A percentile compares a stretch with the other conserved stretches of the same genome.
Conservation (phyloP, 768 basidiomycete species). For the Dentipellis fragilis region DNA sequence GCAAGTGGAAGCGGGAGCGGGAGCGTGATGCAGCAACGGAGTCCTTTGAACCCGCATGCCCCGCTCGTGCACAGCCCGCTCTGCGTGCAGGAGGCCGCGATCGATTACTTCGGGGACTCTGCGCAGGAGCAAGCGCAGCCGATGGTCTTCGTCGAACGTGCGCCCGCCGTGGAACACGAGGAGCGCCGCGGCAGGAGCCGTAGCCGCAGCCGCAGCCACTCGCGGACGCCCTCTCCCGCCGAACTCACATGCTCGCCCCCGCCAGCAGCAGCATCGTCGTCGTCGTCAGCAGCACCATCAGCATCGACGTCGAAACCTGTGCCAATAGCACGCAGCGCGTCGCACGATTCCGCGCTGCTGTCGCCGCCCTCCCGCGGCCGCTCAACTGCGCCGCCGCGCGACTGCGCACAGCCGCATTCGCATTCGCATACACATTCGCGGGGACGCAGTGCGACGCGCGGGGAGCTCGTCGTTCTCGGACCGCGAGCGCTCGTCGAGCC, state of each 20-base stretch:
- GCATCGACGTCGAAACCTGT: conserved; percentile 7
- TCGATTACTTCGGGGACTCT: not conserved
- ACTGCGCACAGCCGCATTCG: not conserved
- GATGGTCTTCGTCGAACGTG: conserved; percentile 4
- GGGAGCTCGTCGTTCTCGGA: conserved; percentile 41
- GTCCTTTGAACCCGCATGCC: not conserved
- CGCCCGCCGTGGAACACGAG: conserved; percentile 1
- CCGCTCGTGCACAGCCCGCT: not conserved
- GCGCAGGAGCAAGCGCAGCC: conserved; percentile 10
- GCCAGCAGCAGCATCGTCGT: not conserved
- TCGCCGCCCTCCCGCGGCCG: conserved; percentile 15
- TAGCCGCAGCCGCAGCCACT: conserved; percentile 10
- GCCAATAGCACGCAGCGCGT: conserved; percentile 11
- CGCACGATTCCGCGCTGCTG: conserved; percentile 13
- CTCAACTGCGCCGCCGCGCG: not conserved
- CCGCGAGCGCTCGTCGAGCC: conserved; percentile 35
- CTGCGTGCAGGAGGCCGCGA: conserved; percentile 9
- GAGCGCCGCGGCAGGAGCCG: not conserved
- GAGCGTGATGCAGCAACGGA: not conserved
- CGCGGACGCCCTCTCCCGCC: conserved; percentile 14
- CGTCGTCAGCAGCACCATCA: conserved; percentile 2
- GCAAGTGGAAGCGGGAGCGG: too few species aligned
- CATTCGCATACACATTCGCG: too few species aligned
- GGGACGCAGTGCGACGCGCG: too few species aligned
- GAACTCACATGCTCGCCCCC: not conserved